Conservation (phyloP, 2,329 filamentous ascomycete species). For the Paraphoma chrysanthemicola region DNA sequence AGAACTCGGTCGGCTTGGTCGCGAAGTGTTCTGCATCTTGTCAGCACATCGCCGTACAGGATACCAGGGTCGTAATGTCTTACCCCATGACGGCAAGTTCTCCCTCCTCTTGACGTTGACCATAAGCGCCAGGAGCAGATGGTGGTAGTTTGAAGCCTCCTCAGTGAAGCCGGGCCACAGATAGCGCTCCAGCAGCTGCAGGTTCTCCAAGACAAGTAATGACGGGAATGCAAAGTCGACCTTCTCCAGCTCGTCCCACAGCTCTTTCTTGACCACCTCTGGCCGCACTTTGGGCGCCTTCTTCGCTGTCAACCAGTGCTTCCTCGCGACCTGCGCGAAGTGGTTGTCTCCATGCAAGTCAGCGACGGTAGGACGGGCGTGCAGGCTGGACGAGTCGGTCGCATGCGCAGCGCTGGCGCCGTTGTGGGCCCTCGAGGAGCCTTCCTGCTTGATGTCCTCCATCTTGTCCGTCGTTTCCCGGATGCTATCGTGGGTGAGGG, state of each 20-base stretch:
- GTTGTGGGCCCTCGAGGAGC: constrained; percentile 16
- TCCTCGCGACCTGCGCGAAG: constrained; percentile 75
- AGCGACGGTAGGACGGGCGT: constrained; percentile 68
- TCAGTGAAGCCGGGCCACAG: constrained; percentile 94
- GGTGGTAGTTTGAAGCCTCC: constrained; percentile 88
- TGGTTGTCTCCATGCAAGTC: constrained; percentile 73
- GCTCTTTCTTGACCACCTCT: constrained; percentile 81
- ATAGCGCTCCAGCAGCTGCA: constrained; percentile 90
- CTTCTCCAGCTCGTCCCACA: constrained; percentile 88
- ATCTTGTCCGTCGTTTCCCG: constrained; percentile 23
- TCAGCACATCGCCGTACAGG: constrained; percentile 39
- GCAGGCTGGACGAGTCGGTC: constrained; percentile 25
- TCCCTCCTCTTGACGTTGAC: constrained; percentile 89
- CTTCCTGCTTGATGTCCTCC: constrained; percentile 31
- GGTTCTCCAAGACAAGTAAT: constrained; percentile 82
- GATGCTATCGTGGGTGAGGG: constrained; percentile 7
- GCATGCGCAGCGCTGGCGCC: constrained; percentile 30
- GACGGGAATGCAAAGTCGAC: constrained; percentile 79
- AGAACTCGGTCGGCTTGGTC: constrained; percentile 81
- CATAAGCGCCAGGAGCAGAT: constrained; percentile 84
- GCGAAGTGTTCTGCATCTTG: constrained; percentile 71
- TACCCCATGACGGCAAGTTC: constrained; percentile 85
- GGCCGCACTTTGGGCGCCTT: constrained; percentile 73
- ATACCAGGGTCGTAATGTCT: constrained; percentile 35
- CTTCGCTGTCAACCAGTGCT: constrained; percentile 79